Evolutionary conservation across 1,139 yeast species (phyloP), one percentile per base, ranked within the genome.

Genomic region (Geotrichum restrictum): DNA sequence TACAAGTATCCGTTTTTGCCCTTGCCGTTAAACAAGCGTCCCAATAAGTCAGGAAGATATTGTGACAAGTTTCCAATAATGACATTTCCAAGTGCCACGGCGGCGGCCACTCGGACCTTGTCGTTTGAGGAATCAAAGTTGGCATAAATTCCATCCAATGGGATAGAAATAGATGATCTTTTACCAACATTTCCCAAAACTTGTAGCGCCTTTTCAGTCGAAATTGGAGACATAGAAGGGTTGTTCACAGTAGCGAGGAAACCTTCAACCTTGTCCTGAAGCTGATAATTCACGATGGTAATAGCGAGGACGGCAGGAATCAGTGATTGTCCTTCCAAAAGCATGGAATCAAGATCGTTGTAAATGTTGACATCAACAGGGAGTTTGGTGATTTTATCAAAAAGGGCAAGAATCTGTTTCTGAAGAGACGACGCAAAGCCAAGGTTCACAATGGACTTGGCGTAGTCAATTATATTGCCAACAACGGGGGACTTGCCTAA

Each of bases 1-100:
- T 72, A 61, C 34, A 74, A 62, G 21, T 68, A 62, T 22, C 69
- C 66, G n/a, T 68, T 57, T 8, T 60, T 55, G 31, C 63, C 61
- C 8, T 57, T 59, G 2, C 29, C 14, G 7, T 22, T 33, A 3
- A 38, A 18, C 36, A 76, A 60, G 38, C 65, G 60, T 1, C 55
- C 51, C 24, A 78, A 56, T 42, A 78, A 62, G 3, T 58, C 59
- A 1, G 69, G 66, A 21, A 79, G 62, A 55, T 75, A 72, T 2
- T 57, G 58, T 0, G 64, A 61, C 6, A 74, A 60, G 56, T 77
- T 71, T 32, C 69, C 68, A 10, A 76, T 69, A 6, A 77, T 73
- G 29, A 79, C 64, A 13, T 76, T 73, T 0, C 88, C 85, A 38
- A 82, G 66, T 0, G 85, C 73, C 45, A 75, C 74, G 0, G 85